Evolutionary conservation across 352 stramenopile species (phyloP).

Genomic region (Albugo laibachii): DNA sequence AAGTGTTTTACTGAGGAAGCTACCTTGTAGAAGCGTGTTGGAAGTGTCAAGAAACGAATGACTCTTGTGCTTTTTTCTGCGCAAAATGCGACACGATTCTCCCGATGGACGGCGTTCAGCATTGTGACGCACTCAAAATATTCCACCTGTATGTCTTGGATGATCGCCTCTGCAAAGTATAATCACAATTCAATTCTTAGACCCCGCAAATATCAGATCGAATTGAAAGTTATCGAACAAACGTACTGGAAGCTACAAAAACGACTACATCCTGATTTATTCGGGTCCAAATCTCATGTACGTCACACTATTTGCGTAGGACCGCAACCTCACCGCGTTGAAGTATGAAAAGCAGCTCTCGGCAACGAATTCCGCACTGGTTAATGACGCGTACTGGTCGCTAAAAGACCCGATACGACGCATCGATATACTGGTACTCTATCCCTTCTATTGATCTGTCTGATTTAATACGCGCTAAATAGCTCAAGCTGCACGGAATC

Average conservation of each 20-base stretch:
- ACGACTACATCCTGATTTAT: constrained; percentile 65
- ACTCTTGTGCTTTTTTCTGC: constrained; percentile 74
- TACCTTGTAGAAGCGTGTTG: constrained; percentile 24
- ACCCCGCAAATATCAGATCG: no score
- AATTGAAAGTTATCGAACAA: constrained; percentile 26
- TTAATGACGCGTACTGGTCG: constrained; percentile 78
- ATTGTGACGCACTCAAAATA: constrained; percentile 77
- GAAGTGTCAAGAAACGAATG: constrained; percentile 66
- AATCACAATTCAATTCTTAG: no score
- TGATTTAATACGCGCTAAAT: constrained; percentile 1
- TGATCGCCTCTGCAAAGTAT: no score
- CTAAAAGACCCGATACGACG: constrained; percentile 71
- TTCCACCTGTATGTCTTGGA: constrained; percentile 44
- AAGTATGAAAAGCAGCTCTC: constrained; percentile 71
- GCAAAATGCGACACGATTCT: constrained; percentile 59
- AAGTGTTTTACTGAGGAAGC: no score
- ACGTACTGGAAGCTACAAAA: constrained; percentile 80
- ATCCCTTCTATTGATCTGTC: background rate
- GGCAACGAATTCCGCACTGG: constrained; percentile 46
- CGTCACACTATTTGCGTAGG: background rate
- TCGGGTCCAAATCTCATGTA: constrained; percentile 71
- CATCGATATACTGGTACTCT: constrained; percentile 59
- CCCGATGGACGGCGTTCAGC: constrained; percentile 24
- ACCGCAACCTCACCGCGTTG: background rate
- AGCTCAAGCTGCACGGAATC: constrained; percentile 65